Evolutionary conservation across 129 eudicot species (phyloP).

Genomic region (Lactuca sativa): DNA sequence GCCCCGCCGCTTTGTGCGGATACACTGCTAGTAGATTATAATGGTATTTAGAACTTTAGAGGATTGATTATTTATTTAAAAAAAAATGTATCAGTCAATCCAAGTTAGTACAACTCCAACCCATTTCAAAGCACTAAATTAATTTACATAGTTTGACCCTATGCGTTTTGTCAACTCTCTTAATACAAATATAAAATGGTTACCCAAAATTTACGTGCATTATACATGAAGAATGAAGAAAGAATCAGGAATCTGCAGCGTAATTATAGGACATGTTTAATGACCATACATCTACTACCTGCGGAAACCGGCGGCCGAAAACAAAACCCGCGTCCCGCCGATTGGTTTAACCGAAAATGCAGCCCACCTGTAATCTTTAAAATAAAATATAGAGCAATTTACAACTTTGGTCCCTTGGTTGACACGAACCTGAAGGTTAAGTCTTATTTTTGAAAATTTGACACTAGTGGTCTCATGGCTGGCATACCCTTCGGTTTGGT

Average conservation of each 20-base stretch:
- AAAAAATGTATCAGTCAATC: no score
- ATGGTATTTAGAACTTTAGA: background rate
- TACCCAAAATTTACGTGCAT: background rate
- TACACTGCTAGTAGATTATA: no score
- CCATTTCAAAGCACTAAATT: no score
- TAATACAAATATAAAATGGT: background rate
- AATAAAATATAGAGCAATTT: background rate
- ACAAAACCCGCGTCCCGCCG: slow-evolving; percentile 23
- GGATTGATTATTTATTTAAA: no score
- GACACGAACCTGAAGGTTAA: no score
- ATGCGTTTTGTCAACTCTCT: background rate
- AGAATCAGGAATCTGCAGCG: slow-evolving; percentile 18
- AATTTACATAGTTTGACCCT: background rate
- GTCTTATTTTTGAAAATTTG: no score
- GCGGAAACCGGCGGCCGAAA: slow-evolving; percentile 23
- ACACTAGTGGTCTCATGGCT: no score
- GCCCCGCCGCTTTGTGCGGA: no score
- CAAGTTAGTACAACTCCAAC: no score
- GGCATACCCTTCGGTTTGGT: no score
- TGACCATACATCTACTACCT: background rate
- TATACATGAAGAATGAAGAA: slow-evolving; percentile 10
- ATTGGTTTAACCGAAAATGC: slow-evolving; percentile 19
- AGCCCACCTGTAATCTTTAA: background rate
- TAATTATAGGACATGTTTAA: slow-evolving; percentile 22
- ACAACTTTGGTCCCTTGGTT: no score